A percentile compares a stretch with the other conserved stretches of the same genome.
phyloP scores from a whole-genome alignment of 2,329 filamentous ascomycete genomes.

The Calonectria pseudoturangicola region DNA sequence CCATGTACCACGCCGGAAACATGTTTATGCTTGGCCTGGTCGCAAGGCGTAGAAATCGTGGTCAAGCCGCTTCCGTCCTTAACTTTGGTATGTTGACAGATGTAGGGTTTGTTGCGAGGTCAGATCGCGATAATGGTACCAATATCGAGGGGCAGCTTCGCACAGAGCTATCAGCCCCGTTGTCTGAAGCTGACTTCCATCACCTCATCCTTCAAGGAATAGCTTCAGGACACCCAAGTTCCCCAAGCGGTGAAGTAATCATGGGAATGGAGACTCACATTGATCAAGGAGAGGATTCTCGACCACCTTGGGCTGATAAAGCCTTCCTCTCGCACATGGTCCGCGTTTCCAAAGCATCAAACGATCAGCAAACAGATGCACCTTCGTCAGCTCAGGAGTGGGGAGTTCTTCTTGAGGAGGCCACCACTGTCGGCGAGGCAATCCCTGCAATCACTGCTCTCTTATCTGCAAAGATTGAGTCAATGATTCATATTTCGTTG shows the following conservation, averaged over 20 bases:
- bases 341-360: background rate
- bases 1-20: constrained; percentile 1
- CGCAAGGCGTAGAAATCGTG: background rate
- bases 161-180: background rate
- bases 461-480: background rate
- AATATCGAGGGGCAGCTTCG: background rate
- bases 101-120: background rate
- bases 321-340: background rate
- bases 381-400: background rate
- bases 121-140: background rate
- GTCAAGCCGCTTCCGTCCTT: background rate
- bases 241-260: background rate
- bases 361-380: background rate
- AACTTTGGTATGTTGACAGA: background rate
- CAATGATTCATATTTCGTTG: background rate
- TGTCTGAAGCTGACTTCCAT: constrained; percentile 3
- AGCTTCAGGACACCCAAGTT: background rate
- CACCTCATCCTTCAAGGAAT: background rate
- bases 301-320: background rate
- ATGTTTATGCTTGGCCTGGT: background rate
- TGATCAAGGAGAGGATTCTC: background rate
- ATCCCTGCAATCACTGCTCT: background rate
- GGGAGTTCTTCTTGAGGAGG: background rate
- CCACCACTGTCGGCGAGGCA: background rate
- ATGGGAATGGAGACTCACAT: background rate